Percentiles rank a stretch among this genome's conserved stretches.
Evolutionary conservation across 2,329 filamentous ascomycete species (phyloP).

Genomic region (Colletotrichum salicis): DNA sequence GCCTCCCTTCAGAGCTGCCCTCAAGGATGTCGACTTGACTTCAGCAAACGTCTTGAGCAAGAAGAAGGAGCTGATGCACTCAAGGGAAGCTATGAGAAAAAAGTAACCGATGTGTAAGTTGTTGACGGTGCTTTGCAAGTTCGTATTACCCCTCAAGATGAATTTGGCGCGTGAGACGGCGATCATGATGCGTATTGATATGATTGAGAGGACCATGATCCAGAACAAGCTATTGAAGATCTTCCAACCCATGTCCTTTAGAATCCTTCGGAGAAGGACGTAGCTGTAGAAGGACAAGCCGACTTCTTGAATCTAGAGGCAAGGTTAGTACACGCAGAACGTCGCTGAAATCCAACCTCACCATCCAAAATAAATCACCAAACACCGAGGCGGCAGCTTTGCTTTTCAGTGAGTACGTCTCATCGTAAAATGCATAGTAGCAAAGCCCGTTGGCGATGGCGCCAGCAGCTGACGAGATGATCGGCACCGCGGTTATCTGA

Average conservation of each 20-base stretch:
- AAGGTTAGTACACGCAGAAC: neutral
- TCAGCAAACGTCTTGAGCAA: constrained; percentile 50
- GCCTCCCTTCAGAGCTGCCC: constrained; percentile 42
- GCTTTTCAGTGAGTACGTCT: constrained; percentile 37
- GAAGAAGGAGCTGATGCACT: constrained; percentile 53
- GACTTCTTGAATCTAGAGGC: constrained; percentile 53
- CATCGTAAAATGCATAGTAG: constrained; percentile 53
- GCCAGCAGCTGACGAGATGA: constrained; percentile 49
- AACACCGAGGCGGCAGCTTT: constrained; percentile 50
- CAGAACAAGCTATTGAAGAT: constrained; percentile 66
- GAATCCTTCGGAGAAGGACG: constrained; percentile 61
- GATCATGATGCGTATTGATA: constrained; percentile 57
- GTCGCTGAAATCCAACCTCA: constrained; percentile 22
- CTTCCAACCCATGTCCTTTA: constrained; percentile 53
- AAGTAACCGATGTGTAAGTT: constrained; percentile 55
- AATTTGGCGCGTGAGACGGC: constrained; percentile 44
- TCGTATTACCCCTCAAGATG: constrained; percentile 40
- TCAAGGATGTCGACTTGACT: constrained; percentile 45
- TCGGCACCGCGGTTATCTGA: constrained; percentile 51
- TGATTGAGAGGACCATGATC: constrained; percentile 64
- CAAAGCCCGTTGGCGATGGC: constrained; percentile 56
- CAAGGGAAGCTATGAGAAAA: constrained; percentile 51
- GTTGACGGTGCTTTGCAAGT: constrained; percentile 46
- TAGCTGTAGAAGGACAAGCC: constrained; percentile 61
- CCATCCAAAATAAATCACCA: constrained; percentile 54